Conservation (phyloP, 306 rosid species). For the Comarum palustre region DNA sequence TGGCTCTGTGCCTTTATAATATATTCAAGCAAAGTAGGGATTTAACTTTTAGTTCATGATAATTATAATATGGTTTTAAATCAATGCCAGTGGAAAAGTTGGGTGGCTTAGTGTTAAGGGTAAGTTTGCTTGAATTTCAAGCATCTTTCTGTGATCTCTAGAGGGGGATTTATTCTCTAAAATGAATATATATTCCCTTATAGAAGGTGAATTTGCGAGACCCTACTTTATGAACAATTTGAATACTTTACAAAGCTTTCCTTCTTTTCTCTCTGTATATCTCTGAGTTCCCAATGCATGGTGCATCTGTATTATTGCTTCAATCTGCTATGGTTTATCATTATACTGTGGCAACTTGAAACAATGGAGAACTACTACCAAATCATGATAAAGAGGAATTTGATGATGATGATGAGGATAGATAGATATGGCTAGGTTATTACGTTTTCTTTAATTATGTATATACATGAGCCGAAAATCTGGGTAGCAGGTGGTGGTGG, state of each 20-base stretch:
- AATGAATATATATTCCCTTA: constrained; percentile 89
- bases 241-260: constrained; percentile 38
- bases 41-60: constrained; percentile 47
- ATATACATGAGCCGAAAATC: neutral
- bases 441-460: neutral
- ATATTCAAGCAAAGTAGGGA: constrained; percentile 55
- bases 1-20: constrained; percentile 38
- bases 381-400: constrained; percentile 11
- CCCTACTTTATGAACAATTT: constrained; percentile 50
- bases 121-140: constrained; percentile 90
- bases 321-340: neutral
- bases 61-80: constrained; percentile 14
- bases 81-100: constrained; percentile 55
- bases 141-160: constrained; percentile 71
- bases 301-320: neutral
- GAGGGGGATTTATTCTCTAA: constrained; percentile 63
- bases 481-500: neutral
- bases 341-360: neutral
- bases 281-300: constrained; percentile 7
- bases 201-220: constrained; percentile 50
- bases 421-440: constrained; percentile 1
- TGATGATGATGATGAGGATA: constrained; percentile 18
- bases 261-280: constrained; percentile 19
- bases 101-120: constrained; percentile 70
- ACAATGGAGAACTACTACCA: neutral